Conservation (phyloP, 495 filamentous ascomycete genomes). For the Aspergillus nidulans region DNA sequence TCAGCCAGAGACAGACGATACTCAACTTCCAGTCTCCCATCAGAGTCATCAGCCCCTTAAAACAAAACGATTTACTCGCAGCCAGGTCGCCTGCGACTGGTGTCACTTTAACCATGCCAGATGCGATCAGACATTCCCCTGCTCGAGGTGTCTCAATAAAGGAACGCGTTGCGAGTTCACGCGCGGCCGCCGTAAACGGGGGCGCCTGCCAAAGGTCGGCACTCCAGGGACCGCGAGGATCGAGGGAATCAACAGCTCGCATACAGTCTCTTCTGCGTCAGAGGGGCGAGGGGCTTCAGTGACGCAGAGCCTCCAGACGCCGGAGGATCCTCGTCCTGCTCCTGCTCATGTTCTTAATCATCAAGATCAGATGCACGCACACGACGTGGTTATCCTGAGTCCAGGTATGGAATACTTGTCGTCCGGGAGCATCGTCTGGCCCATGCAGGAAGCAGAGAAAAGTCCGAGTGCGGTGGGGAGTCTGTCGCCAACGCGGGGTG, state of each 20-base stretch:
- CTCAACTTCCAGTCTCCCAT: neutral
- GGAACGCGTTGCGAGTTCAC: conserved; percentile 41
- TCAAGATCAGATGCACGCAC: neutral
- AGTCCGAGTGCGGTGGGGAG: neutral
- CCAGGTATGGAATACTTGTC: neutral
- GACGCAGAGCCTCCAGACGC: neutral
- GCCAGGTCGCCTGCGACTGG: conserved; percentile 41
- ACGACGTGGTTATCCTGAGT: neutral
- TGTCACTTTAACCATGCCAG: conserved; percentile 41
- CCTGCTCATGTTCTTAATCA: no score
- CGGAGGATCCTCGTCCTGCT: neutral
- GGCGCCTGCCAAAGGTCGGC: conserved; percentile 25
- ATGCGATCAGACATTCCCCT: conserved; percentile 45
- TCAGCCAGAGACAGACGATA: neutral
- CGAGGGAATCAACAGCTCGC: neutral
- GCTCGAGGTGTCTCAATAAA: conserved; percentile 38
- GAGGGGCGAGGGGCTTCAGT: neutral
- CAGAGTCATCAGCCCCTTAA: neutral
- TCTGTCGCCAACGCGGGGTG: neutral
- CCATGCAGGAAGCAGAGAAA: conserved; percentile 9
- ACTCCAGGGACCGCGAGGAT: neutral
- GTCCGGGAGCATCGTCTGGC: conserved; percentile 3
- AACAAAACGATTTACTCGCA: conserved; percentile 33
- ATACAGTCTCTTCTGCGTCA: neutral
- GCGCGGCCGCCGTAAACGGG: conserved; percentile 40